Evolutionary conservation across 108 stramenopile genomes (phyloP), one percentile per base, ranked within the genome.

Genomic region (Poteriospumella lacustris): DNA sequence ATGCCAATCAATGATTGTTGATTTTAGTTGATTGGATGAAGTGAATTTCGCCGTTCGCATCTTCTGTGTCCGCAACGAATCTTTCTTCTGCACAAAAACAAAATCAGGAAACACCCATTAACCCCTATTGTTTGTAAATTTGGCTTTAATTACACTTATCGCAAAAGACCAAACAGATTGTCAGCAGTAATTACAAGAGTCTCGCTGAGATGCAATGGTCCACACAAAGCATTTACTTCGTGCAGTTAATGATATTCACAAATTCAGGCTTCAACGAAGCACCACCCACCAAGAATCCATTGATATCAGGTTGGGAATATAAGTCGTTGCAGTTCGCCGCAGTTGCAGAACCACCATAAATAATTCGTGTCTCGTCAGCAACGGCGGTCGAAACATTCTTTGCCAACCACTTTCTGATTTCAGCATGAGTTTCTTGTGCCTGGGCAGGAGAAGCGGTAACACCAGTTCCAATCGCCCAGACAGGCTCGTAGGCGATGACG

Each of bases 391-490:
- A 73, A 26, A 73, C 47, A 34, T 97, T 94, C 42, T 91, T 85
- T 24, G 86, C 44, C 33, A 97, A 79, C 92, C 93, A 98, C 40
- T 85, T 77, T 59, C 99, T 96, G 80, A 99, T 98, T 31, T 82
- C 80, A 39, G 85, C 86, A 84, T 98, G 97, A 29, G 95, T 96
- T 68, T 97, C 99, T 82, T 99, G 96, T 0, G 99, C 99, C 95
- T 98, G 97, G 80, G 96, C 96, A 3, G 98, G 96, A 3, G 97
- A 93, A 64, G 98, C 98, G n/a, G 96, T 96, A 44, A 94, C 87
- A 33, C 98, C 98, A 39, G 98, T 99, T 77, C 97, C 97, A 78
- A 97, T 97, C 67, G 95, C 94, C 94, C 94, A 95, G 1, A 95
- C 93, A 40, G 93, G 92, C 85, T 95, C 93, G 78, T 95, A 97